Evolutionary conservation across 306 rosid genomes (phyloP).

Genomic region (Dryas octopetala): DNA sequence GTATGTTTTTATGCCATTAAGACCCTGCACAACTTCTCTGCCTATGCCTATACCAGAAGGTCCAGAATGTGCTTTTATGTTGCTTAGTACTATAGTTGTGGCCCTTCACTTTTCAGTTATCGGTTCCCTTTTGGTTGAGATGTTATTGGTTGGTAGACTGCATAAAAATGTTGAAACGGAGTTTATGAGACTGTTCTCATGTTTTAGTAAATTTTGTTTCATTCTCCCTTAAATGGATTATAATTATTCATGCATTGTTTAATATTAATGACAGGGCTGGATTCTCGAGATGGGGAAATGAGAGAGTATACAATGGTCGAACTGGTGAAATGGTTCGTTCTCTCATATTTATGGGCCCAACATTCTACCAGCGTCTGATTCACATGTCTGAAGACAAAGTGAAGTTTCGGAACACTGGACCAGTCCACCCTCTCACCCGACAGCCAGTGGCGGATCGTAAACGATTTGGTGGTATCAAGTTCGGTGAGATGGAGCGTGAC

Average conservation of each 20-base stretch:
- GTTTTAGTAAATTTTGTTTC: not conserved
- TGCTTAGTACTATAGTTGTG: not conserved
- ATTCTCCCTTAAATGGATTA: not conserved
- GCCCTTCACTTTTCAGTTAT: not conserved
- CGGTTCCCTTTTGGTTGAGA: not conserved
- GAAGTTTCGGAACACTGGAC: conserved; percentile 93
- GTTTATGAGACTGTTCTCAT: not conserved
- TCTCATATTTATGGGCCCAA: conserved; percentile 94
- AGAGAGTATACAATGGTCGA: conserved; percentile 86
- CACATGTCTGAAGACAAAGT: conserved; percentile 99
- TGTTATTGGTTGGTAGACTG: not conserved
- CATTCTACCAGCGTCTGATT: conserved; percentile 87
- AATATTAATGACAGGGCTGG: conserved; percentile 62
- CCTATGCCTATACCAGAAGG: not conserved
- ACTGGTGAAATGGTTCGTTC: conserved; percentile 89
- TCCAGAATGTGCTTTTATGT: not conserved
- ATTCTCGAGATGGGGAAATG: conserved; percentile 87
- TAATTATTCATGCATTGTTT: conserved; percentile 16
- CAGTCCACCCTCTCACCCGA: conserved; percentile 95
- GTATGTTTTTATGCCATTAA: not conserved
- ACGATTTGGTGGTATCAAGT: conserved; percentile 93
- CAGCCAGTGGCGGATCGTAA: conserved; percentile 97
- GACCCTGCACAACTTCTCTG: not conserved
- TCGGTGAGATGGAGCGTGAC: conserved; percentile 99
- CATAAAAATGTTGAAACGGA: not conserved